A percentile compares a stretch with the other conserved stretches of the same genome.
These are phyloP conservation scores for Quercus tomentella DNA, from an alignment of 331 rosid genomes.

Conservation along the genomic window DNA sequence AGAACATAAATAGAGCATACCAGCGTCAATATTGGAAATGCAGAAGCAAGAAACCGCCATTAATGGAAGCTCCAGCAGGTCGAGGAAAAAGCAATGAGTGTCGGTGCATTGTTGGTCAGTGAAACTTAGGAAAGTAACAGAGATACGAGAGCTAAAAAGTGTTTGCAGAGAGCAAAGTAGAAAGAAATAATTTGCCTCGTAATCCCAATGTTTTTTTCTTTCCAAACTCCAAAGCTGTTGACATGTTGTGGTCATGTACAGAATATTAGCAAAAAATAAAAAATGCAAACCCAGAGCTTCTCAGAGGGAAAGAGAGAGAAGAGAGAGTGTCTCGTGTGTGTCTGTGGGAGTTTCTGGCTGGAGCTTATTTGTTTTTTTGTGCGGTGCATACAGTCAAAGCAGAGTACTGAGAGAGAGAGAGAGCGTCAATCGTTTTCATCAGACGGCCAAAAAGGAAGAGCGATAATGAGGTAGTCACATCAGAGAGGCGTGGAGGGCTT, in stretches of 20 bases:
- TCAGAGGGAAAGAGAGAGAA: not conserved
- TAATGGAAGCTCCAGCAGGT: slow-evolving; percentile 4
- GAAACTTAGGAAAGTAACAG: slow-evolving; percentile 6
- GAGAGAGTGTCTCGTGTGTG: not conserved
- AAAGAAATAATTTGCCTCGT: slow-evolving; percentile 14
- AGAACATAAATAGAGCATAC: slow-evolving; percentile 9
- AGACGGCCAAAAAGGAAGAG: slow-evolving; percentile 22
- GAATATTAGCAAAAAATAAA: slow-evolving; percentile 21
- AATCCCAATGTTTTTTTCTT: slow-evolving; percentile 34
- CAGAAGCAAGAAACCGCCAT: slow-evolving; percentile 21
- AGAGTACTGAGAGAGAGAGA: not conserved
- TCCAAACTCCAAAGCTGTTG: slow-evolving; percentile 26
- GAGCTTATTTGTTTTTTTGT: not conserved
- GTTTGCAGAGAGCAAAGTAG: slow-evolving; percentile 13
- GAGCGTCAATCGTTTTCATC: slow-evolving; percentile 21
- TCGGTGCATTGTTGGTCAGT: slow-evolving; percentile 48
- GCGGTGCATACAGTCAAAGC: slow-evolving; percentile 19
- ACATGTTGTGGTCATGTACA: not conserved
- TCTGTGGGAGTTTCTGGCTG: not conserved
- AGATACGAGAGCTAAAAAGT: slow-evolving; percentile 5
- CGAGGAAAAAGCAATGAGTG: slow-evolving; percentile 41
- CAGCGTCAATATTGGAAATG: slow-evolving; percentile 13
- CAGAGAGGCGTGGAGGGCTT: not conserved
- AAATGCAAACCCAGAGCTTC: slow-evolving; percentile 7
- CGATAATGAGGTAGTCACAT: slow-evolving; percentile 12